phyloP scores from a whole-genome alignment of 352 stramenopile species.

The Globisporangium canariense region DNA sequence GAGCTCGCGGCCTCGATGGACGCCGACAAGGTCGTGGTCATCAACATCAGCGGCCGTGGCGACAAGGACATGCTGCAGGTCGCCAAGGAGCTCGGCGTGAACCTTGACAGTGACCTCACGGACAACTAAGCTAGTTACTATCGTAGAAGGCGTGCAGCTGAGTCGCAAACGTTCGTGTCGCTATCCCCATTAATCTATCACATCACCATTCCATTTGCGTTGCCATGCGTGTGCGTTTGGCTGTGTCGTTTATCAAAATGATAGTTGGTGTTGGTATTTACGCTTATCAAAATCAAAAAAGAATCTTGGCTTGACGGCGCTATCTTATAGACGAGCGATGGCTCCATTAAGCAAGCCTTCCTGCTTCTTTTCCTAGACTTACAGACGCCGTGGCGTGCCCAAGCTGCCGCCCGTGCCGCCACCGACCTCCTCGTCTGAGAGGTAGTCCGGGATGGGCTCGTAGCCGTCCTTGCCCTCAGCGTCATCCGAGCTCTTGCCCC shows the following conservation, averaged over 20 bases:
- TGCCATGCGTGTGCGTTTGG: too few relatives aligned
- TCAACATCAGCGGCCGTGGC: conserved; percentile 97
- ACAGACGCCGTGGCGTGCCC: conserved; percentile 14
- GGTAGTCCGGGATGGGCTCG: conserved; percentile 68
- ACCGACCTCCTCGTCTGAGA: conserved; percentile 48
- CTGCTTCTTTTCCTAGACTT: not conserved
- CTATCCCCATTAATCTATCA: conserved; percentile 2
- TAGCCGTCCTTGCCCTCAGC: conserved; percentile 70
- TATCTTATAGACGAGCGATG: conserved; percentile 2
- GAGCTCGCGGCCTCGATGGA: conserved; percentile 89
- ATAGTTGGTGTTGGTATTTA: not conserved
- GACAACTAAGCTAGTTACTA: conserved; percentile 34
- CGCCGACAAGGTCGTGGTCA: conserved; percentile 92
- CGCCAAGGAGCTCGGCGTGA: conserved; percentile 94
- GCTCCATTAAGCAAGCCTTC: not conserved
- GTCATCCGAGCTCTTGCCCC: conserved; percentile 72
- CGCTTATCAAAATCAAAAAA: not conserved
- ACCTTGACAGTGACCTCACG: conserved; percentile 85
- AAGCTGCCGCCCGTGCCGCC: not conserved
- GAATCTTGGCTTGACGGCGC: not conserved
- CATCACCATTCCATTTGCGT: not conserved
- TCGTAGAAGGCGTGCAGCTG: not conserved
- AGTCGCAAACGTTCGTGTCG: not conserved
- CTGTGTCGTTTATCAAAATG: not conserved
- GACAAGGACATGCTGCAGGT: conserved; percentile 99